These are phyloP conservation scores for Fusarium oxysporum DNA, from an alignment of 2,329 filamentous ascomycete genomes.

Conservation along the genomic window DNA sequence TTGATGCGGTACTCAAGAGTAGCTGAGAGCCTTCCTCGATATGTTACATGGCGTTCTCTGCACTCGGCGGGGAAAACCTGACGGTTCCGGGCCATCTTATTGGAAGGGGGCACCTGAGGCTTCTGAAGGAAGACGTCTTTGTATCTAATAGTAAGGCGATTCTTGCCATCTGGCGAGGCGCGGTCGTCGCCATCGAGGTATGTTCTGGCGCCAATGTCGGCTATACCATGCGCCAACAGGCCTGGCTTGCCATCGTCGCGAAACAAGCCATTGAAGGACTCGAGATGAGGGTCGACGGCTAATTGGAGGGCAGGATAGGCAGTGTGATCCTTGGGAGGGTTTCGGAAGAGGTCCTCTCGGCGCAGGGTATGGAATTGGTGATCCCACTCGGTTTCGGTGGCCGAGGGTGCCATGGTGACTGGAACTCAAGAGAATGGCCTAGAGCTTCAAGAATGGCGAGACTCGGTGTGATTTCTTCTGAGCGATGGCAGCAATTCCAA, in stretches of 20 bases:
- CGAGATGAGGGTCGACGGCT: slow-evolving; percentile 91
- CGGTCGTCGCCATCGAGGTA: slow-evolving; percentile 86
- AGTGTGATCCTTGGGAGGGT: slow-evolving; percentile 87
- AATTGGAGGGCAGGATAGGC: slow-evolving; percentile 88
- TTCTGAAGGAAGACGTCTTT: slow-evolving; percentile 87
- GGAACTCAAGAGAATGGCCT: slow-evolving; percentile 11
- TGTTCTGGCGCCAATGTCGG: slow-evolving; percentile 89
- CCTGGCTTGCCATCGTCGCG: slow-evolving; percentile 70
- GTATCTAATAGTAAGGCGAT: slow-evolving; percentile 81
- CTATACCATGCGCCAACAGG: slow-evolving; percentile 77
- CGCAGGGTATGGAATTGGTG: slow-evolving; percentile 87
- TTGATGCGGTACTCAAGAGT: slow-evolving; percentile 90
- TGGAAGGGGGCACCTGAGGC: slow-evolving; percentile 79
- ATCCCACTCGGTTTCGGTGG: slow-evolving; percentile 80
- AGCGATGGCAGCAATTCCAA: slow-evolving; percentile 1
- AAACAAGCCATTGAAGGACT: slow-evolving; percentile 95
- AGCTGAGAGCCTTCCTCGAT: slow-evolving; percentile 86
- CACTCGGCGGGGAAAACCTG: slow-evolving; percentile 93
- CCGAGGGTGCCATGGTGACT: slow-evolving; percentile 63
- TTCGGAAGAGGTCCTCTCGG: slow-evolving; percentile 87
- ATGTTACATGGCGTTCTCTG: slow-evolving; percentile 91
- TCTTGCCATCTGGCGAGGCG: slow-evolving; percentile 69
- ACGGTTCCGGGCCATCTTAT: slow-evolving; percentile 86
- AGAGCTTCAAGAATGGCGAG: slow-evolving; percentile 7
- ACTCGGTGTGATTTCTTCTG: not conserved